These are phyloP conservation scores for Trapa bicornis DNA, from an alignment of 345 rosid species.

Conservation along the genomic window DNA sequence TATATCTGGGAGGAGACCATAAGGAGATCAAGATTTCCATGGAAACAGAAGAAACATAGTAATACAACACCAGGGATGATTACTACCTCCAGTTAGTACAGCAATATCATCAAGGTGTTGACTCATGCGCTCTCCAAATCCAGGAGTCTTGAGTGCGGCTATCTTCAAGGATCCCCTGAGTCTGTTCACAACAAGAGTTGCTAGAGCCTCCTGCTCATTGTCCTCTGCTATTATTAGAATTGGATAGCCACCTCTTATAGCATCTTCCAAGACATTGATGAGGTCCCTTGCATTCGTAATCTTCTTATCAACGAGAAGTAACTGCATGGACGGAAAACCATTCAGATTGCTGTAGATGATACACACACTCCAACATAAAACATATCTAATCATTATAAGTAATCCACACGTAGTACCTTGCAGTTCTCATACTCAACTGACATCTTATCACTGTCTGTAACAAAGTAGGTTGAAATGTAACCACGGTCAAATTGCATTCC, in stretches of 20 bases:
- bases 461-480: conserved; percentile 93
- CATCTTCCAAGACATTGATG: conserved; percentile 24
- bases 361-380: too few relatives aligned
- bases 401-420: conserved; percentile 13
- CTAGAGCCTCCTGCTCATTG: conserved; percentile 32
- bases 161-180: conserved; percentile 90
- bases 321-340: conserved; percentile 15
- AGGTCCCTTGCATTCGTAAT: conserved; percentile 36
- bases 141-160: conserved; percentile 96
- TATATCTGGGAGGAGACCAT: too few relatives aligned
- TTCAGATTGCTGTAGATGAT: too few relatives aligned
- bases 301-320: conserved; percentile 47
- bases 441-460: conserved; percentile 96
- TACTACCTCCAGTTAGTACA: conserved; percentile 69
- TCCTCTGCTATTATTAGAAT: conserved; percentile 29
- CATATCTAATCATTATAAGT: too few relatives aligned
- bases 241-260: conserved; percentile 23
- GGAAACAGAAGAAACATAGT: too few relatives aligned
- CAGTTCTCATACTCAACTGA: conserved; percentile 88
- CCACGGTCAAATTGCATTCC: conserved; percentile 99
- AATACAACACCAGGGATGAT: too few relatives aligned
- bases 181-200: conserved; percentile 91
- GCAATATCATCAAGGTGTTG: conserved; percentile 98
- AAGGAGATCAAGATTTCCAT: too few relatives aligned
- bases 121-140: conserved; percentile 92